A percentile compares a stretch with the other conserved stretches of the same genome.
Evolutionary conservation across 2,329 filamentous ascomycete species (phyloP).

Genomic region (Cercospora zeae-maydis): DNA sequence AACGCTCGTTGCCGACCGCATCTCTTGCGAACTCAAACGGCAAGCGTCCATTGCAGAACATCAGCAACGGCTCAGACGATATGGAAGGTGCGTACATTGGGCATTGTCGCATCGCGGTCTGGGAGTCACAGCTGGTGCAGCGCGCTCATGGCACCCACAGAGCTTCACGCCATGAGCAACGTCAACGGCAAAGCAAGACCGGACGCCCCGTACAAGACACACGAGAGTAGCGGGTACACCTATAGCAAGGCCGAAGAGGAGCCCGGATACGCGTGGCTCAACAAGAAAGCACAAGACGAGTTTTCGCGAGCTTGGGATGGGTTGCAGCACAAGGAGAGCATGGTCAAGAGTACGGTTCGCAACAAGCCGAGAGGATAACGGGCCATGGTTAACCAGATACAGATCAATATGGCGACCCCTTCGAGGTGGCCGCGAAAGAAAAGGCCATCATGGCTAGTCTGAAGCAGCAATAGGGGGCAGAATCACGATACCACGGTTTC

Average conservation of each 20-base stretch:
- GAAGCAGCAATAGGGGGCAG: constrained; percentile 12
- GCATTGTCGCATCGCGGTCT: neutral
- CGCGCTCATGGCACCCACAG: constrained; percentile 8
- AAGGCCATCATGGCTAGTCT: constrained; percentile 25
- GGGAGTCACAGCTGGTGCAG: neutral
- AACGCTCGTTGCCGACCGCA: constrained; percentile 20
- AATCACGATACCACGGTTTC: neutral
- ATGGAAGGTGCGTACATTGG: constrained; percentile 19
- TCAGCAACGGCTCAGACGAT: constrained; percentile 34
- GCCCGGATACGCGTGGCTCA: constrained; percentile 53
- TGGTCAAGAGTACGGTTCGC: constrained; percentile 32
- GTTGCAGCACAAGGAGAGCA: constrained; percentile 49
- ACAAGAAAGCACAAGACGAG: constrained; percentile 57
- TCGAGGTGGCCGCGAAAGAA: constrained; percentile 36
- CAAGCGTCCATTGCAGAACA: constrained; percentile 37
- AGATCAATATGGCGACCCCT: constrained; percentile 38
- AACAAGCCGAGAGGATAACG: neutral
- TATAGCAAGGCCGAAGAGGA: constrained; percentile 40
- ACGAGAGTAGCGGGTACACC: constrained; percentile 33
- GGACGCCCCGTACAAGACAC: constrained; percentile 28
- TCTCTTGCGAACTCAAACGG: constrained; percentile 37
- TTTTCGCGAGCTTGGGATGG: constrained; percentile 49
- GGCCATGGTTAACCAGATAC: neutral
- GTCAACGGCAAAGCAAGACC: constrained; percentile 22
- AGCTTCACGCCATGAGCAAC: constrained; percentile 25